Base-by-base conservation (phyloP, 2,329 filamentous ascomycete species). In the Drechmeria coniospora region DNA sequence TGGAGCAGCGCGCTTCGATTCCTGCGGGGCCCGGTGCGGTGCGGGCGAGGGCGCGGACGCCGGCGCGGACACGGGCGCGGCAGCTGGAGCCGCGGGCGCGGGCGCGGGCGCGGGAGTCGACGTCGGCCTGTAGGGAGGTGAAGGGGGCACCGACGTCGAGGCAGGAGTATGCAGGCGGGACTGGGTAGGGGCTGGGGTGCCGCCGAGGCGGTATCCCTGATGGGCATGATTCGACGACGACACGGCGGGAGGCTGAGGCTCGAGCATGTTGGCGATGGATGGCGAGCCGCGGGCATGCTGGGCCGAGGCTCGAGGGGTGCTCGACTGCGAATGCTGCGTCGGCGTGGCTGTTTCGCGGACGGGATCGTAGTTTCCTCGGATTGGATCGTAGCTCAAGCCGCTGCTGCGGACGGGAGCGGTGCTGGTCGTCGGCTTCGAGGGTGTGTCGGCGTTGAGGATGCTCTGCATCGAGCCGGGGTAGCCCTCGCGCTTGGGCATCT, bases 201-300 rank as follows among this genome's bases (percentile, higher is more conserved):
- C 29, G 8, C 38, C 29, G 12, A 43, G 36, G 20, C 49, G 47
- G 28, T 39, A 39, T 26, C 40, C 32, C 28, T 41, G 37, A 19
- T 43, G 47, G 4, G 49, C 35, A 15, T 47, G 44, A 11, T 37
- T 43, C 2, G 43, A 47, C 24, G 46, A 51, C 11, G 38, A 35
- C 25, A 42, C 42, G 11, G 37, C 22, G 4, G 44, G 48, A 4
- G 50, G 51, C 5, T 53, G 49, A 10, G 50, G 51, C 24, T 93
- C 83, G 27, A 94, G 81, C 32, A 94, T 66, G 53, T 82, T 92
- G 5, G 83, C 78, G 40, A 94, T 93, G 3, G 87, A 87, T 1
- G 87, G 86, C 4, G 87, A 94, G 21, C 43, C 50, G 29, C 46
- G 49, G 8, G 47, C 40, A 25, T 46, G 41, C 25, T 51, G 50